phyloP scores from a whole-genome alignment of 768 basidiomycete species.

The Boletus tylopilopsis region DNA sequence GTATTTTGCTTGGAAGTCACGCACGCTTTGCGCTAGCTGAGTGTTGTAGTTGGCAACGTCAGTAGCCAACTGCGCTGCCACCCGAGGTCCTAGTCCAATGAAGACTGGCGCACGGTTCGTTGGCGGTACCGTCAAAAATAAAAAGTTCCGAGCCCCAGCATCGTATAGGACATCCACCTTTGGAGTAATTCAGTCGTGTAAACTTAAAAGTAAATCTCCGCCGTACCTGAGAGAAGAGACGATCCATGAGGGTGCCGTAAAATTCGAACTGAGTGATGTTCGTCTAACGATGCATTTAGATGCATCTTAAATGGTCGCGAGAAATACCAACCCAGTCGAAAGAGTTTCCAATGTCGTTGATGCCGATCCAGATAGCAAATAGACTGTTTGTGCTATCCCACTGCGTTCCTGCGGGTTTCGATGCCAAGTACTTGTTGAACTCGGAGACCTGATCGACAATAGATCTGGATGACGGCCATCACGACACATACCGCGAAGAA shows the following conservation, averaged over 20 bases:
- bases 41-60: slow-evolving; percentile 49
- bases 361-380: slow-evolving; percentile 70
- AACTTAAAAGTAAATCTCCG: background rate
- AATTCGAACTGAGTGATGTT: slow-evolving; percentile 23
- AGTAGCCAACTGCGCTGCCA: slow-evolving; percentile 26
- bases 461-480: slow-evolving; percentile 11
- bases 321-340: slow-evolving; percentile 16
- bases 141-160: slow-evolving; percentile 56
- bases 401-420: slow-evolving; percentile 46
- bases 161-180: slow-evolving; percentile 22
- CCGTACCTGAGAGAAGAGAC: slow-evolving; percentile 28
- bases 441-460: slow-evolving; percentile 55
- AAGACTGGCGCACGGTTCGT: slow-evolving; percentile 56
- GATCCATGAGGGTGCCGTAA: slow-evolving; percentile 23
- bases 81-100: slow-evolving; percentile 33
- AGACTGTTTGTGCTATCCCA: slow-evolving; percentile 57
- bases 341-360: slow-evolving; percentile 51
- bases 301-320: background rate
- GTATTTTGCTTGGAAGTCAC: slow-evolving; percentile 40
- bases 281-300: slow-evolving; percentile 11
- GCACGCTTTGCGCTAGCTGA: slow-evolving; percentile 38
- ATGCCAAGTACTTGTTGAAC: slow-evolving; percentile 46
- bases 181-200: background rate
- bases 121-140: slow-evolving; percentile 62
- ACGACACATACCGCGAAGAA: background rate